Conservation (phyloP, 441 rosid species). For the Croton setiger region DNA sequence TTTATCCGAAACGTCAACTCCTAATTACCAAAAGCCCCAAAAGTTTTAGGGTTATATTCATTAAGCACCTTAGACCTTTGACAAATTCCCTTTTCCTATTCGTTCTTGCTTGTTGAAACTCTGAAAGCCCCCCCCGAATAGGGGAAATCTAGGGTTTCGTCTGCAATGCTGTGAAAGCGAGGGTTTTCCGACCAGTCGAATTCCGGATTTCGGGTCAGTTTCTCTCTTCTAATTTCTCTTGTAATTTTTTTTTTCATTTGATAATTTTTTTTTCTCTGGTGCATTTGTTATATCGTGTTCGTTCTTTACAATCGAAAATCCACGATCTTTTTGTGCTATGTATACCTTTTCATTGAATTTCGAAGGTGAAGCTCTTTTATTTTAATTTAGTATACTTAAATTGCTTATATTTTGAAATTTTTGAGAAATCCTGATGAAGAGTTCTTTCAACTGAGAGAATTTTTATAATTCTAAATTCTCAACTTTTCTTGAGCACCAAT, state of each 20-base stretch:
- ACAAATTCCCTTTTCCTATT: background rate
- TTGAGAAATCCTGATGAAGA: background rate
- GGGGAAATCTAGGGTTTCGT: conserved; percentile 16
- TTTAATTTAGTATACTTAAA: background rate
- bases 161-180: conserved; percentile 5
- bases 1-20: background rate
- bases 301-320: background rate
- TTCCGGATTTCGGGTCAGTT: background rate
- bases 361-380: background rate
- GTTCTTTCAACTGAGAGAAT: background rate
- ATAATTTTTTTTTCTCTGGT: background rate
- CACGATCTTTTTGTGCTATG: background rate
- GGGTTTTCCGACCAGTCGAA: too few relatives aligned
- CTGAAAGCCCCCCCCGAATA: background rate
- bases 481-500: background rate
- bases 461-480: background rate
- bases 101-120: background rate
- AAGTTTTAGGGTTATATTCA: background rate
- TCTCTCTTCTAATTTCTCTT: background rate
- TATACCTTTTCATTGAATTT: background rate
- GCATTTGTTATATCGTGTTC: background rate
- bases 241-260: background rate
- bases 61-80: background rate
- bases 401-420: background rate
- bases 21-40: background rate